Evolutionary conservation across 257 asterid species (phyloP), one percentile per base, ranked within the genome.

Genomic region (Plantago major): DNA sequence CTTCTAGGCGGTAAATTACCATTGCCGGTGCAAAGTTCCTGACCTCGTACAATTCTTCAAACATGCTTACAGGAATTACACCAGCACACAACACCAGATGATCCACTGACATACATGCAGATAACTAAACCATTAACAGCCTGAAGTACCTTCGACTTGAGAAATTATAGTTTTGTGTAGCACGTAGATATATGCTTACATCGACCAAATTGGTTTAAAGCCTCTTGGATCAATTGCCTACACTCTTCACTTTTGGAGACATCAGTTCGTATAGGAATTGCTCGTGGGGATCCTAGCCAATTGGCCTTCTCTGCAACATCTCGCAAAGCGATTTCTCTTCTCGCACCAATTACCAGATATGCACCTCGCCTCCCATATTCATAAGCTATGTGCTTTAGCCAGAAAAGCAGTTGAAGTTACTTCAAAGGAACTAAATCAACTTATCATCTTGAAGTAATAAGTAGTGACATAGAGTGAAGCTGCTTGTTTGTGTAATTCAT

Each of bases 301-400:
- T 11, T 67, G 11, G 94, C 95, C 51, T 1, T 53, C 22, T 83
- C 84, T 0, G 90, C 95, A 13, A 90, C 94, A 43, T 80, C 71
- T 30, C 64, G 66, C 33, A 90, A 76, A 30, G 84, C 77, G 11
- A 70, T 72, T 56, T 73, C 86, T 69, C 95, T 79, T 67, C 98
- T 73, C 11, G 95, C 98, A 4, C 89, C 91, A 15, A 88, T 78
- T 0, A 77, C 90, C 64, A 90, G 72, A 50, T 67, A 85, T 5
- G 95, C 95, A 45, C 96, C 94, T 65, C 86, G 74, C 37, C 63
- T 81, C 12, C 84, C 98, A 56, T 88, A 90, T 84, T 88, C 96
- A 46, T 90, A 90, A 0, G 95, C 94, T 26, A 88, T 33, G 71
- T 88, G 86, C 94, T 89, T 22, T 49, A 44, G 14, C 40, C n/a